Evolutionary conservation across 768 basidiomycete species (phyloP), one percentile per base, ranked within the genome.

Genomic region (Chlorophyllum brunneum): DNA sequence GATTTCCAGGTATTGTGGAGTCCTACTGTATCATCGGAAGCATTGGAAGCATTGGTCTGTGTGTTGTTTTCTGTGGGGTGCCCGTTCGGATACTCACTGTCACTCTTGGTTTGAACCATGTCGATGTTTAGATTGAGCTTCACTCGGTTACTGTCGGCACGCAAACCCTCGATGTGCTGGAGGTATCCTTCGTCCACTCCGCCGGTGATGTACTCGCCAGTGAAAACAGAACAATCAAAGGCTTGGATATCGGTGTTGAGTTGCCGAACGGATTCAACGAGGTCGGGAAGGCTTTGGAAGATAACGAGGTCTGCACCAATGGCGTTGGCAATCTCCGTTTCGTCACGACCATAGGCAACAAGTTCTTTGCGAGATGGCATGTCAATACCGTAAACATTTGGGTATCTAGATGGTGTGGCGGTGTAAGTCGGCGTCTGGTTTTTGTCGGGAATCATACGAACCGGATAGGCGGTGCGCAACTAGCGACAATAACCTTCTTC

Each of bases 381-480:
- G 72, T 99, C 97, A 64, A 99, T 99, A 16, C 97, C 97, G 68
- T 99, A 98, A 4, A 99, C 97, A 64, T 98, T 97, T 4, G 94
- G 86, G 65, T 83, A 81, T 23, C 92, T 91, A 52, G 1, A 10
- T 18, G n/a, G 20, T 36, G 18, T 4, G 16, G 26, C 22, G 13
- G 18, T 50, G 33, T 43, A 50, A 31, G 23, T 26, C 26, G 5
- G 15, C n/a, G 9, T 2, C 13, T 13, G 9, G 15, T 27, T 10
- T 18, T 7, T 2, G 30, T n/a, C 3, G 43, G 11, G 27, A 20
- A 20, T n/a, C 6, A 11, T 2, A 60, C 75, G 36, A 55, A 91
- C 82, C 95, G 82, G 60, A 99, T 98, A 1, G 97, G 92, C 5
- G 97, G 97, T 6, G 97, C 92, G 63, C 97, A 98, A 44, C 93